Base-by-base conservation (phyloP, 2,329 filamentous ascomycete species). In the Venturia carpophila region DNA sequence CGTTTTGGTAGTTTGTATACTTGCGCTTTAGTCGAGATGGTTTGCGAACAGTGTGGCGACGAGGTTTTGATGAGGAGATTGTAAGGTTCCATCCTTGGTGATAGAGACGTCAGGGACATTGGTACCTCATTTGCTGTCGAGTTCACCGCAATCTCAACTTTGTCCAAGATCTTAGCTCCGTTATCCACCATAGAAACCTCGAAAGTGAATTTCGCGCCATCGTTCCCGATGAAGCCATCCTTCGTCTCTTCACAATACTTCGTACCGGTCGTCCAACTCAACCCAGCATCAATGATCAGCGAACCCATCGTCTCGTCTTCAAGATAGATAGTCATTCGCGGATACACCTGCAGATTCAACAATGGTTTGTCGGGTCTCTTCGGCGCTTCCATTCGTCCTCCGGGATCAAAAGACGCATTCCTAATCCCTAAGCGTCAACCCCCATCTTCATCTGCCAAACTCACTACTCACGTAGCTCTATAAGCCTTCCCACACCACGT, bases 401-500 rank as follows among this genome's bases (percentile, higher is more conserved):
- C 80, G 0, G 80, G 81, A 67, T 81, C 71, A 67, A 80, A 77
- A 0, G 79, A 77, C 4, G 76, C 73, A 65, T 80, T 77, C 60
- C 79, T 80, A 42, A 34, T 7, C 30, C 13, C 9, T 17, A 3
- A 27, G 15, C 1, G 13, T 45, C 5, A 61, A 24, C n/a, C 37
- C 6, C 17, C 37, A 45, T 19, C 21, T 3, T 19, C 52, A 30
- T 61, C 39, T n/a, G 0, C 5, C 37, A 43, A 27, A 27, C 43
- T 34, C 6, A 27, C n/a, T n/a, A 69, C 73, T 70, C 69, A 79
- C 73, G 70, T 74, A 45, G 72, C 71, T 41, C 70, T 70, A 69
- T 80, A 81, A 17, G 79, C 78, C 68, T 82, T 82, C 11, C 80
- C 79, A 70, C 80, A 80, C 79, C 78, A 80, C 42, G 78, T 75